Base-by-base conservation (phyloP, 1,284 basidiomycete species). In the Heterobasidion irregulare region DNA sequence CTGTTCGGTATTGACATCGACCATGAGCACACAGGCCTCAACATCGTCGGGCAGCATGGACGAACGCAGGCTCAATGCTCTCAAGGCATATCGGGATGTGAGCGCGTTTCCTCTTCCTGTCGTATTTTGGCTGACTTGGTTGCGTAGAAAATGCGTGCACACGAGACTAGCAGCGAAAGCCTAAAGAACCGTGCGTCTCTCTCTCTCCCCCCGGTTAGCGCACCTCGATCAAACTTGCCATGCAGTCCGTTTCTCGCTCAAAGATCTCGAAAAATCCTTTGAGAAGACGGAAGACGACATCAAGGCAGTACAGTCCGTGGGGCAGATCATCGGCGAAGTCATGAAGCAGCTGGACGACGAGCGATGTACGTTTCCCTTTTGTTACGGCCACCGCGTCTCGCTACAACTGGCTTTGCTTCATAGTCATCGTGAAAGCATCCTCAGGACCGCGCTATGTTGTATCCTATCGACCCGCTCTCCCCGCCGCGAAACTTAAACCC, bases 251-350 rank as follows among this genome's bases (percentile, higher is more conserved):
- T 91, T 92, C 67, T 88, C 88, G 15, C 74, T 97, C 60, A 94
- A 92, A 66, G 86, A 93, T 57, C 74, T 99, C 12, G 89, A 95
- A 68, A 87, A 87, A 64, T 88, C 90, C 56, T 99, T 86, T 66
- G 92, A 89, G 65, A 96, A 97, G 80, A 97, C 94, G 0, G 97
- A 99, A 71, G 94, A 99, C 47, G 96, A 99, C 68, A 98, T 99
- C 74, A 98, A 98, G 73, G 97, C 97, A 50, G 86, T 99, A 13
- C 97, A 99, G 70, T 97, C 93, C 10, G 97, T 99, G 9, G 97
- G 97, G 10, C 97, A 99, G 75, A 98, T 99, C 62, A 97, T 99
- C 59, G 97, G 94, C 57, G 97, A 99, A 73, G 94, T 99, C 57
- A 86, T 99, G 82, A 98, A 98, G 72, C 95, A 99, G 72, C 76